A percentile compares a stretch with the other conserved stretches of the same genome.
These are phyloP conservation scores for Nannizziopsis arthrosporioides DNA, from an alignment of 2,329 filamentous ascomycete genomes.

Conservation along the genomic window DNA sequence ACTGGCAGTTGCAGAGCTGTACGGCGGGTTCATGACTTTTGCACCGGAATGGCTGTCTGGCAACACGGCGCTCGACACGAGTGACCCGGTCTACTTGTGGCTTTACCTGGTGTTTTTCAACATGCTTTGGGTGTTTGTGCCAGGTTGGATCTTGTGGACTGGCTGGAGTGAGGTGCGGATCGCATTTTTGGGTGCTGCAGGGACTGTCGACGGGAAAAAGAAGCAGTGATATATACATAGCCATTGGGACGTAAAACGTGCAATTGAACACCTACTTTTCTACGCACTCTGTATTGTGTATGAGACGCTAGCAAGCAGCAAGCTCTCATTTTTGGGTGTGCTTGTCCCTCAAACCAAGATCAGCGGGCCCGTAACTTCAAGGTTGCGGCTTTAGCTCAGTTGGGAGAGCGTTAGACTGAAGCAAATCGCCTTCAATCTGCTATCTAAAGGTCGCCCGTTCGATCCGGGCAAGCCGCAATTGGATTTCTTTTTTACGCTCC, in stretches of 20 bases:
- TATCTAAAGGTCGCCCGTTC: constrained; percentile 7
- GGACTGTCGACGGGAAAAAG: constrained; percentile 4
- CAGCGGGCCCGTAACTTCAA: no score
- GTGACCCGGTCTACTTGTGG: constrained; percentile 52
- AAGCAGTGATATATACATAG: constrained; percentile 1
- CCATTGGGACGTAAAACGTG: no score
- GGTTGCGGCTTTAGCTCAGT: constrained; percentile 6
- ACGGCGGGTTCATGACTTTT: constrained; percentile 55
- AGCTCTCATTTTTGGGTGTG: no score
- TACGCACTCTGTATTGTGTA: no score
- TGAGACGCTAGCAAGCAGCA: no score
- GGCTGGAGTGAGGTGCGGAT: constrained; percentile 36
- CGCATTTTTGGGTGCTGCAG: constrained; percentile 24
- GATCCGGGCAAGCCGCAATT: constrained; percentile 5
- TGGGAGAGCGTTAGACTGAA: constrained; percentile 8
- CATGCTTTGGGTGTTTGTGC: constrained; percentile 50
- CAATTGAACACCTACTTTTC: no score
- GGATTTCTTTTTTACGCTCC: neutral
- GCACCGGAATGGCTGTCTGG: constrained; percentile 53
- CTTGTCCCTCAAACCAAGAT: no score
- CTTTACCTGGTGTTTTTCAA: constrained; percentile 56
- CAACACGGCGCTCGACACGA: constrained; percentile 45
- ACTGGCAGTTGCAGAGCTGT: constrained; percentile 52
- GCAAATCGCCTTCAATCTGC: neutral
- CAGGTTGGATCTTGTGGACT: constrained; percentile 46